Percentiles rank a stretch among this genome's conserved stretches.
These are phyloP conservation scores for Ceratobasidium sp. DNA, from an alignment of 1,284 basidiomycete species.

Conservation along the genomic window DNA sequence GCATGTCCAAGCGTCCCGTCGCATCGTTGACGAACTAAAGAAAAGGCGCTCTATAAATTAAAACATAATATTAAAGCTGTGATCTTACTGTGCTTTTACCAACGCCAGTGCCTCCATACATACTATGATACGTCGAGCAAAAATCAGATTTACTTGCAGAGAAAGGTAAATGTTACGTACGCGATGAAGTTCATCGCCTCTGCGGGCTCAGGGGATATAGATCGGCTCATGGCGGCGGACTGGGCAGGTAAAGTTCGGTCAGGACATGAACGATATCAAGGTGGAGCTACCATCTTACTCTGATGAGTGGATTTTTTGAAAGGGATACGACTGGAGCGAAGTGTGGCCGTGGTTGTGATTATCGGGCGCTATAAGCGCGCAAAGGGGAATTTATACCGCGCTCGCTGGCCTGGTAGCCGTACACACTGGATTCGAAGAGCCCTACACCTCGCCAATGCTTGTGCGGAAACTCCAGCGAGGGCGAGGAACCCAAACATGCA, in stretches of 20 bases:
- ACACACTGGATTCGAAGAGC: background rate
- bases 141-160: background rate
- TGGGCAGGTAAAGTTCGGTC: background rate
- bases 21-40: conserved; percentile 45
- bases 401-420: background rate
- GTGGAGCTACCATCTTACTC: background rate
- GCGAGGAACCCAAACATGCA: conserved; percentile 4
- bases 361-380: background rate
- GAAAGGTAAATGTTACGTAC: background rate
- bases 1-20: conserved; percentile 46
- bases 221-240: conserved; percentile 7
- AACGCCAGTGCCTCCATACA: conserved; percentile 37
- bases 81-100: conserved; percentile 25
- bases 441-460: background rate
- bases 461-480: background rate
- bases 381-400: background rate
- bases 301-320: background rate
- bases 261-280: background rate
- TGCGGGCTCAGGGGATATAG: background rate
- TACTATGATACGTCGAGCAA: background rate
- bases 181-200: conserved; percentile 24
- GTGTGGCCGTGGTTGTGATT: background rate
- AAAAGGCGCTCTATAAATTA: no score
- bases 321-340: background rate
- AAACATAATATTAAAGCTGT: background rate